A percentile compares a stretch with the other conserved stretches of the same genome.
Evolutionary conservation across 1,284 basidiomycete species (phyloP).

Genomic region (Cutaneotrichosporon cutaneum): DNA sequence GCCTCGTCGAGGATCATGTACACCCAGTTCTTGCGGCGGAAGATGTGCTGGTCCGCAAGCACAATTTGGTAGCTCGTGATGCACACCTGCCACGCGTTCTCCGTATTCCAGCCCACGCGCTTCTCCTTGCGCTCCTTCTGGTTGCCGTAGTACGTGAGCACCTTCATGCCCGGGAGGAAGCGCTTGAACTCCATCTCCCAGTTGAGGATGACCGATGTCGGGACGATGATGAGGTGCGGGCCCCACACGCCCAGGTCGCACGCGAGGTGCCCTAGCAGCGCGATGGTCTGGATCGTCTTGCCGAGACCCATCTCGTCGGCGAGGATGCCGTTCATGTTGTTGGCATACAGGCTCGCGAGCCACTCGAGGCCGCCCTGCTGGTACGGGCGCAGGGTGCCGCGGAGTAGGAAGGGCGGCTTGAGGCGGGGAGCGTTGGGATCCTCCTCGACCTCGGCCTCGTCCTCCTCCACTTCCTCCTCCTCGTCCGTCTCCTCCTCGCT

Average conservation of each 20-base stretch:
- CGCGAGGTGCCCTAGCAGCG: constrained; percentile 86
- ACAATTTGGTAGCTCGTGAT: constrained; percentile 94
- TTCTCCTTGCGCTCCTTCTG: constrained; percentile 91
- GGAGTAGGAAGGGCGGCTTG: constrained; percentile 74
- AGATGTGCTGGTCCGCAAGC: constrained; percentile 87
- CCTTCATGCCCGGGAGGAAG: constrained; percentile 90
- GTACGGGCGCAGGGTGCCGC: constrained; percentile 86
- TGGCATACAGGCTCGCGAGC: constrained; percentile 84
- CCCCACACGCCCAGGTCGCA: constrained; percentile 96
- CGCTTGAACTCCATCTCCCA: constrained; percentile 99
- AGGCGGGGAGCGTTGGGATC: constrained; percentile 62
- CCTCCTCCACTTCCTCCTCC: constrained; percentile 29
- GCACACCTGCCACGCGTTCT: constrained; percentile 90
- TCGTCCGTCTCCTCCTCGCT: constrained; percentile 25
- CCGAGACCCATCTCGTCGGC: constrained; percentile 85
- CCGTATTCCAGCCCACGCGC: constrained; percentile 90
- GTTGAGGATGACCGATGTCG: constrained; percentile 91
- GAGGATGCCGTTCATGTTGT: constrained; percentile 82
- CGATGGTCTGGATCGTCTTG: constrained; percentile 96
- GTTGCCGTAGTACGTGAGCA: constrained; percentile 87
- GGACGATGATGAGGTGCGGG: constrained; percentile 91
- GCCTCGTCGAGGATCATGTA: constrained; percentile 97
- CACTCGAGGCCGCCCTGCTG: constrained; percentile 93
- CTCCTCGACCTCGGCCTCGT: constrained; percentile 48
- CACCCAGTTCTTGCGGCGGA: constrained; percentile 93